Percentiles rank a stretch among this genome's conserved stretches.
Conservation (phyloP, 257 asterid species). For the Fraxinus excelsior region DNA sequence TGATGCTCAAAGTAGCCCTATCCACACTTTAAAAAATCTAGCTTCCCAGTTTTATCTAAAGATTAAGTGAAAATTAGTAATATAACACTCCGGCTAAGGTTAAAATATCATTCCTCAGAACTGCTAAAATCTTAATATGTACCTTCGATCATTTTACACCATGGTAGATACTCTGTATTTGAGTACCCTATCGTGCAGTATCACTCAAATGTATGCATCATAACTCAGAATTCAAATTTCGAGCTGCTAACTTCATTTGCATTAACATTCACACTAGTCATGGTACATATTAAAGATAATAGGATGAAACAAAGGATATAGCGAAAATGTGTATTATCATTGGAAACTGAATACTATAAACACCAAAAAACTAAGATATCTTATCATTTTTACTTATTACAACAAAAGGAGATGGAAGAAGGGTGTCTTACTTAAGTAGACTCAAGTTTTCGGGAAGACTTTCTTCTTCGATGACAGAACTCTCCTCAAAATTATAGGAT, state of each 20-base stretch:
- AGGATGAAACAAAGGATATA: background rate
- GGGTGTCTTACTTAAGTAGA: conserved; percentile 38
- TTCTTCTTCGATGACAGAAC: conserved; percentile 27
- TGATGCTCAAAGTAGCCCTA: background rate
- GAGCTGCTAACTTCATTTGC: background rate
- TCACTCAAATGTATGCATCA: background rate
- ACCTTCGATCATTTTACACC: background rate
- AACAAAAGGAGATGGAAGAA: background rate
- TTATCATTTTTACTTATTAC: background rate
- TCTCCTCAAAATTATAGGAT: conserved; percentile 37
- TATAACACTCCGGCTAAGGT: background rate
- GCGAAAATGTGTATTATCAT: background rate
- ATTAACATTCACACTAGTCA: background rate
- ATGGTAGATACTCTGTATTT: background rate
- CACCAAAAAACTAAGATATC: background rate
- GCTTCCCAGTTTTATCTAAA: background rate
- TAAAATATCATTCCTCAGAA: background rate
- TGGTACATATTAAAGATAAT: background rate
- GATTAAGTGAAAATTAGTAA: background rate
- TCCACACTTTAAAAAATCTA: background rate
- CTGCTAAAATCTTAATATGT: background rate
- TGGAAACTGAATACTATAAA: background rate
- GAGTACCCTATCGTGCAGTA: background rate
- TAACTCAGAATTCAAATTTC: background rate
- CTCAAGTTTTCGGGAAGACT: conserved; percentile 24